phyloP scores from a whole-genome alignment of 2,329 filamentous ascomycete genomes.

The Arthrobotrys megalospora region DNA sequence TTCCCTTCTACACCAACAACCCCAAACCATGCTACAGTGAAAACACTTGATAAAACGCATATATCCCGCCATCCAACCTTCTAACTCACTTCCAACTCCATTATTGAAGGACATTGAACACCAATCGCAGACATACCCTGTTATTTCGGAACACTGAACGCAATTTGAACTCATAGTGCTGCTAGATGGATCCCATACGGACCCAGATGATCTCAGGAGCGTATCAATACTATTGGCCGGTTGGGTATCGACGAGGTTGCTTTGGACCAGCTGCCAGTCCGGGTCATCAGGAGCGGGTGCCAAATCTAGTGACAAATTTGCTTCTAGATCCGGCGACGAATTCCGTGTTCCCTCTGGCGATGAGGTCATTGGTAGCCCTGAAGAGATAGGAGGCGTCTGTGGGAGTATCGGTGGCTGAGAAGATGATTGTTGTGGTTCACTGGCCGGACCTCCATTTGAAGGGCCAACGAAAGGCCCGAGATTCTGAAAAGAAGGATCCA shows the following conservation, averaged over 20 bases:
- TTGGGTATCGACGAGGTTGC: not conserved
- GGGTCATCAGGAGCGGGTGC: not conserved
- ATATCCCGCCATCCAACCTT: not conserved
- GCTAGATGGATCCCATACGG: not conserved
- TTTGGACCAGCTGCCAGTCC: not conserved
- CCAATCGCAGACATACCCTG: not conserved
- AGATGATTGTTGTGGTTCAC: not conserved
- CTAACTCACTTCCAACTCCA: not conserved
- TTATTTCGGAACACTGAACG: not conserved
- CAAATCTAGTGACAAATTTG: not conserved
- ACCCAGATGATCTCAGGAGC: not conserved
- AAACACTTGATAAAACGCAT: not conserved
- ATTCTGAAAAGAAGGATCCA: not conserved
- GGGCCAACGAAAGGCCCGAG: not conserved
- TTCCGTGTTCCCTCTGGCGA: too few species aligned
- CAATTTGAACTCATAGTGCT: not conserved
- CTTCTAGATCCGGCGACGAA: too few species aligned
- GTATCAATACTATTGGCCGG: not conserved
- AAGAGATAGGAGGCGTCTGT: not conserved
- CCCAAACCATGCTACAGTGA: not conserved
- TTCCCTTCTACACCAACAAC: not conserved
- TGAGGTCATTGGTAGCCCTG: too few species aligned
- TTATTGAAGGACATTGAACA: conserved; percentile 7
- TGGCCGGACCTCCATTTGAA: not conserved
- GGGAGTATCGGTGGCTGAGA: not conserved